Base-by-base conservation (phyloP, 2,329 filamentous ascomycete species). In the Pyrenophora seminiperda region DNA sequence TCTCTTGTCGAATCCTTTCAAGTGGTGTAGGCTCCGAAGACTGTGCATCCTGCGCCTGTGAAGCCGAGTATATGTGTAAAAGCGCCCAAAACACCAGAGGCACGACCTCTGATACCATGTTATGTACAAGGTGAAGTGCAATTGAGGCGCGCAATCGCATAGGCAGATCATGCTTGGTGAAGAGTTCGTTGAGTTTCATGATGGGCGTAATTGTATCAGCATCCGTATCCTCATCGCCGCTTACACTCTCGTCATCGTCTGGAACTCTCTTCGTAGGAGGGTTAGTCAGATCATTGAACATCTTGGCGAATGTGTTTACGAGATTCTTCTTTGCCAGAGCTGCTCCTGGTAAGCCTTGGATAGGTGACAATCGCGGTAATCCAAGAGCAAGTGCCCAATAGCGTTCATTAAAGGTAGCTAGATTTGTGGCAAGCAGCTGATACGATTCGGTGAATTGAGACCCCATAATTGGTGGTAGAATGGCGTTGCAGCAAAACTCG, bases 371-470 rank as follows among this genome's bases (percentile, higher is more conserved):
- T 17, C 80, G 76, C 11, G 83, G 82, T 4, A 83, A 62, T 0
- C 84, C 84, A 7, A 80, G 73, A 3, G 81, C 72, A 20, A 87
- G 73, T 15, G 77, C 75, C 36, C 79, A 76, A 61, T 84, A 82
- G 4, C 78, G 79, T 15, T 71, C 67, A 55, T 86, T 82, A 52
- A 87, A 70, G 5, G 70, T 75, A 67, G 80, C 83, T 3, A 87
- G 59, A 60, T 86, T 82, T 3, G 78, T 73, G 14, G 84, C 66
- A 11, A 73, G 52, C 13, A 72, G 53, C 42, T 69, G 65, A 27
- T 72, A 72, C 63, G 54, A 84, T 71, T 61, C 76, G 59, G 2
- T 83, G 77, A 81, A 61, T 76, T 81, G 41, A 78, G 77, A 31
- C 79, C 62, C 59, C 80, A 80, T 39, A 76, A 78, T 40, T 67